A percentile compares a stretch with the other conserved stretches of the same genome.
Conservation (phyloP, 768 basidiomycete species). For the Tricholomella constricta region DNA sequence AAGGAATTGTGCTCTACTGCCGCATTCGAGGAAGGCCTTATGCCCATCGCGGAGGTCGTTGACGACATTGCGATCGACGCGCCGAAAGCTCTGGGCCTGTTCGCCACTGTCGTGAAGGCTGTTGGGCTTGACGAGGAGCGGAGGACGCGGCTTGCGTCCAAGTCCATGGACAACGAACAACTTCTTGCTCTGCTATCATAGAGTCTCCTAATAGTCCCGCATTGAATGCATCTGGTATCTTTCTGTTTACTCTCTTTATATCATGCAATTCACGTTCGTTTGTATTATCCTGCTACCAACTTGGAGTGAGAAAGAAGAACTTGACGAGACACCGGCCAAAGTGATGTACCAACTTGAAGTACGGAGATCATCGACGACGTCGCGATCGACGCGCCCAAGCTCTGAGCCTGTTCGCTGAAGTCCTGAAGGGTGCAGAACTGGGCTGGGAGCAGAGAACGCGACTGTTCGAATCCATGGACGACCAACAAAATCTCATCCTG, state of each 20-base stretch:
- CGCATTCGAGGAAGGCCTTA: slow-evolving; percentile 76
- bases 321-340: no score
- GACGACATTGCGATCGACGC: slow-evolving; percentile 91
- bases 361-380: no score
- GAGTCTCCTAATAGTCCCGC: slow-evolving; percentile 30
- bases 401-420: no score
- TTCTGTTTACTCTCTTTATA: slow-evolving; percentile 17
- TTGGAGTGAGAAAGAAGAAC: no score
- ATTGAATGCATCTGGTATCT: slow-evolving; percentile 29
- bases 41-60: slow-evolving; percentile 68
- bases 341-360: no score
- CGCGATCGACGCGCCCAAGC: no score
- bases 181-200: slow-evolving; percentile 62
- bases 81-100: slow-evolving; percentile 78
- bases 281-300: no score
- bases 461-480: no score
- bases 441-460: no score
- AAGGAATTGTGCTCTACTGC: slow-evolving; percentile 61
- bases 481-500: no score
- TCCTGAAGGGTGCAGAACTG: no score
- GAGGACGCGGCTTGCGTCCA: slow-evolving; percentile 56
- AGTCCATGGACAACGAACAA: slow-evolving; percentile 61
- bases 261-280: no score
- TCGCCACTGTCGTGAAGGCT: slow-evolving; percentile 74
- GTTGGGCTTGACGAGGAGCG: slow-evolving; percentile 68